These are phyloP conservation scores for Lachnellula subtilissima DNA, from an alignment of 2,329 filamentous ascomycete species.

Conservation along the genomic window DNA sequence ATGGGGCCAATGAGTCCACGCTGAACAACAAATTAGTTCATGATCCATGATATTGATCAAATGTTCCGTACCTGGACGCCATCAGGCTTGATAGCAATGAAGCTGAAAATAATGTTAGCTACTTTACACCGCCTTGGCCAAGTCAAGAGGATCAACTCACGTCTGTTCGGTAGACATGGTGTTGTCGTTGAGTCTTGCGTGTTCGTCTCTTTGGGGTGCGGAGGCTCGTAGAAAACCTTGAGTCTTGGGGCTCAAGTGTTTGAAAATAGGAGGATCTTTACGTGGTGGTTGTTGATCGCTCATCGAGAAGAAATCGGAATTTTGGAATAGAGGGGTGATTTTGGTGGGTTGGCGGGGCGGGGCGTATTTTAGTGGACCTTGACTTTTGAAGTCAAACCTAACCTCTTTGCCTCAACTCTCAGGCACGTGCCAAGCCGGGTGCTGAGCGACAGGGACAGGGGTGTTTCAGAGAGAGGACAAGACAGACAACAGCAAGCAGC, in stretches of 20 bases:
- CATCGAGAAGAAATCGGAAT: conserved; percentile 14
- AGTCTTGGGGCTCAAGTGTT: conserved; percentile 44
- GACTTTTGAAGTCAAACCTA: neutral
- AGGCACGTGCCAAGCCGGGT: conserved; percentile 1
- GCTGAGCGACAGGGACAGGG: neutral
- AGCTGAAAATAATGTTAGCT: conserved; percentile 53
- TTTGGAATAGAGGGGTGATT: conserved; percentile 15
- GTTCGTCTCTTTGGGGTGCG: conserved; percentile 31
- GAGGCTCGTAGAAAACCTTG: conserved; percentile 37
- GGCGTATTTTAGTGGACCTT: conserved; percentile 5
- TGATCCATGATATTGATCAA: neutral
- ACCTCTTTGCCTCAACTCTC: neutral
- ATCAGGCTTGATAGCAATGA: conserved; percentile 99
- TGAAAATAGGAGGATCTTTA: conserved; percentile 40
- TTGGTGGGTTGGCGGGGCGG: conserved; percentile 14
- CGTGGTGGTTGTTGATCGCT: conserved; percentile 22
- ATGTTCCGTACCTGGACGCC: conserved; percentile 74
- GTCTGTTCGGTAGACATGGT: conserved; percentile 81
- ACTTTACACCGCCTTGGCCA: conserved; percentile 17
- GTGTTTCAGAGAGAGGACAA: neutral
- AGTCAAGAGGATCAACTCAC: conserved; percentile 41
- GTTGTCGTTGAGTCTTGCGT: conserved; percentile 34
- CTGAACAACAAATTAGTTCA: conserved; percentile 42
- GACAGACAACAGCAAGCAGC: conserved; percentile 10
- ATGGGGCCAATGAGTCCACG: conserved; percentile 97